Conservation (phyloP, 106 monocot species). For the Dendrobium officinale region DNA sequence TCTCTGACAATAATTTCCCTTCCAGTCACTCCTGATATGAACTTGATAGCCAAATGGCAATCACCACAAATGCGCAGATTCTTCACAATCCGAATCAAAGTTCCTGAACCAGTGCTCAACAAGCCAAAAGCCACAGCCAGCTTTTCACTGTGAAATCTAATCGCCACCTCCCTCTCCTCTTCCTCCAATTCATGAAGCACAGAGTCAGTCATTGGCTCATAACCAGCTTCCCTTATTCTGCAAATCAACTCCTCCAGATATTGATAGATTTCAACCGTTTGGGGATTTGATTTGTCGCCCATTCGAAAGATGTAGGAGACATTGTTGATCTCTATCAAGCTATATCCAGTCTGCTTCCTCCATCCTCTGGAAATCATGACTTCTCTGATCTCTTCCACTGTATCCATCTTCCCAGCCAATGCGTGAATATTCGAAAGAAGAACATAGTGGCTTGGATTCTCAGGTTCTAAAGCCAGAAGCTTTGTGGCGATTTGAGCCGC, state of each 20-base stretch:
- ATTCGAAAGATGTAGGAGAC: slow-evolving; percentile 39
- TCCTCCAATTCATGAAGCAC: slow-evolving; percentile 64
- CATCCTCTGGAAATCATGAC: slow-evolving; percentile 33
- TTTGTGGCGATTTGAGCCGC: slow-evolving; percentile 33
- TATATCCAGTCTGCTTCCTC: slow-evolving; percentile 51
- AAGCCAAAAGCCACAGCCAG: slow-evolving; percentile 53
- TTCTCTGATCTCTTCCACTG: slow-evolving; percentile 36
- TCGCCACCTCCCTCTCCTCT: slow-evolving; percentile 56
- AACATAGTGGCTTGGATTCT: slow-evolving; percentile 51
- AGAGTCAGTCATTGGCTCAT: slow-evolving; percentile 34
- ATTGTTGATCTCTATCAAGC: slow-evolving; percentile 37
- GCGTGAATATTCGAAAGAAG: slow-evolving; percentile 53
- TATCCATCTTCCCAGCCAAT: slow-evolving; percentile 31
- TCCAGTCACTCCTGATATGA: slow-evolving; percentile 23
- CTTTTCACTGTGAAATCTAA: slow-evolving; percentile 60
- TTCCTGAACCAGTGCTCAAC: slow-evolving; percentile 29
- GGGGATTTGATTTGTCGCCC: slow-evolving; percentile 44
- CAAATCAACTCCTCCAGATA: slow-evolving; percentile 37
- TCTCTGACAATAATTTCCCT: slow-evolving; percentile 52
- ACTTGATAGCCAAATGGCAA: slow-evolving; percentile 50
- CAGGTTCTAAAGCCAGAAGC: slow-evolving; percentile 36
- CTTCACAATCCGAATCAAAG: slow-evolving; percentile 38
- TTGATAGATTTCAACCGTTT: slow-evolving; percentile 24
- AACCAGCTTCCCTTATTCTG: slow-evolving; percentile 32
- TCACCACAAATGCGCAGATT: slow-evolving; percentile 53